Evolutionary conservation across 371 early-diverging fungal species (phyloP).

Genomic region (Apophysomyces trapeziformis): DNA sequence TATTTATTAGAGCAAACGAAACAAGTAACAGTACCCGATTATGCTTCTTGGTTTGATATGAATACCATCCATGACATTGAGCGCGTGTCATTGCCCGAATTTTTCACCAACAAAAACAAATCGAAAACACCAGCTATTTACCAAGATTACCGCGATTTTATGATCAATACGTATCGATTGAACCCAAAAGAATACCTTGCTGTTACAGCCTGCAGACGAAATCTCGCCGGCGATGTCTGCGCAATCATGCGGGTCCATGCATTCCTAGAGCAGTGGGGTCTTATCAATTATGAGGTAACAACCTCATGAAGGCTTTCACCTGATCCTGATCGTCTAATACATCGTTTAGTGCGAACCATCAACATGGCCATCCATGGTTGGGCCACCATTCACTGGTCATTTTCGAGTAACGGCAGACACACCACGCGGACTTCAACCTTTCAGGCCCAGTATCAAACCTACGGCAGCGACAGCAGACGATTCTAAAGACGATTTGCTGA

Average conservation of each 20-base stretch:
- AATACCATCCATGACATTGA: slow-evolving; percentile 90
- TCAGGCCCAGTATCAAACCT: slow-evolving; percentile 66
- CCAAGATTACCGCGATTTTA: slow-evolving; percentile 97
- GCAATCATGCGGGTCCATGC: slow-evolving; percentile 97
- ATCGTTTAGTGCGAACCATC: slow-evolving; percentile 81
- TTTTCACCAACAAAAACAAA: slow-evolving; percentile 89
- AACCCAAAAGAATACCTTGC: slow-evolving; percentile 96
- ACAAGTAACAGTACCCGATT: slow-evolving; percentile 79
- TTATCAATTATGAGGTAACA: slow-evolving; percentile 96
- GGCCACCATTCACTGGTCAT: slow-evolving; percentile 95
- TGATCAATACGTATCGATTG: slow-evolving; percentile 95
- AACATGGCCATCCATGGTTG: slow-evolving; percentile 90
- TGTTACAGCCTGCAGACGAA: slow-evolving; percentile 94
- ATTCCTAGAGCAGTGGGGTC: slow-evolving; percentile 99
- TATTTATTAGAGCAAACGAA: slow-evolving; percentile 75
- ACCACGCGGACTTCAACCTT: slow-evolving; percentile 90
- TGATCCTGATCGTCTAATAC: background rate
- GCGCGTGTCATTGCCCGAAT: slow-evolving; percentile 91
- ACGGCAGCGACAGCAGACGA: slow-evolving; percentile 12
- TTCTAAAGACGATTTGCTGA: slow-evolving; percentile 22
- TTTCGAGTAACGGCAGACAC: slow-evolving; percentile 96
- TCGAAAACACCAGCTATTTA: slow-evolving; percentile 93
- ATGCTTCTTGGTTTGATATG: slow-evolving; percentile 95
- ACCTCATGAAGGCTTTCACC: background rate
- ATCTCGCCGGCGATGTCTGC: slow-evolving; percentile 97